Evolutionary conservation across 192 early-diverging fungal species (phyloP).

Genomic region (Rhizophagus sp.): DNA sequence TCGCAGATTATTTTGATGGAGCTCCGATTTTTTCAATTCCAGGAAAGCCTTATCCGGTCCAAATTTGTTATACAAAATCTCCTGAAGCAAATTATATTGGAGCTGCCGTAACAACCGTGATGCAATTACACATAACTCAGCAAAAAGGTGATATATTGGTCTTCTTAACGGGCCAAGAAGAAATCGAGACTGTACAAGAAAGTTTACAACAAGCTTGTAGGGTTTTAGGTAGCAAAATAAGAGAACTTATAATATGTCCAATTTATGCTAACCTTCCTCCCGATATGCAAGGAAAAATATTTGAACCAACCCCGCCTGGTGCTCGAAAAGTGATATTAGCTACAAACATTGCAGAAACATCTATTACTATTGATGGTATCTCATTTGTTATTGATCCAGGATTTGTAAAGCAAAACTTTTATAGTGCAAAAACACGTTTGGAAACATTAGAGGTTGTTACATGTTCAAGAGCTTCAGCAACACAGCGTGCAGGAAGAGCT

Average conservation of each 20-base stretch:
- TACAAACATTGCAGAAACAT: slow-evolving; percentile 99
- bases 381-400: slow-evolving; percentile 98
- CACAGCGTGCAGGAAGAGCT: slow-evolving; percentile 93
- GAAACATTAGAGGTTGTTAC: slow-evolving; percentile 96
- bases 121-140: slow-evolving; percentile 93
- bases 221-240: slow-evolving; percentile 83
- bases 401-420: slow-evolving; percentile 94
- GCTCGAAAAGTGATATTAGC: slow-evolving; percentile 91
- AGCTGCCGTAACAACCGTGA: slow-evolving; percentile 89
- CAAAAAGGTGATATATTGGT: slow-evolving; percentile 86
- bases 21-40: slow-evolving; percentile 78
- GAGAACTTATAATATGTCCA: slow-evolving; percentile 90
- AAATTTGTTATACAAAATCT: slow-evolving; percentile 92
- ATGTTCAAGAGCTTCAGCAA: slow-evolving; percentile 90
- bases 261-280: slow-evolving; percentile 96
- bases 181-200: slow-evolving; percentile 94
- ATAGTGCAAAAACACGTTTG: slow-evolving; percentile 94
- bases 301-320: slow-evolving; percentile 94
- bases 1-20: slow-evolving; percentile 93
- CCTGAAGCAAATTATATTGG: slow-evolving; percentile 97
- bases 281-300: slow-evolving; percentile 96
- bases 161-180: slow-evolving; percentile 98
- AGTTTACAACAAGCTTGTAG: slow-evolving; percentile 70
- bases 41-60: slow-evolving; percentile 90
- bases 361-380: slow-evolving; percentile 96